phyloP scores from a whole-genome alignment of 2,329 filamentous ascomycete species.

The Ophiobolus disseminans region DNA sequence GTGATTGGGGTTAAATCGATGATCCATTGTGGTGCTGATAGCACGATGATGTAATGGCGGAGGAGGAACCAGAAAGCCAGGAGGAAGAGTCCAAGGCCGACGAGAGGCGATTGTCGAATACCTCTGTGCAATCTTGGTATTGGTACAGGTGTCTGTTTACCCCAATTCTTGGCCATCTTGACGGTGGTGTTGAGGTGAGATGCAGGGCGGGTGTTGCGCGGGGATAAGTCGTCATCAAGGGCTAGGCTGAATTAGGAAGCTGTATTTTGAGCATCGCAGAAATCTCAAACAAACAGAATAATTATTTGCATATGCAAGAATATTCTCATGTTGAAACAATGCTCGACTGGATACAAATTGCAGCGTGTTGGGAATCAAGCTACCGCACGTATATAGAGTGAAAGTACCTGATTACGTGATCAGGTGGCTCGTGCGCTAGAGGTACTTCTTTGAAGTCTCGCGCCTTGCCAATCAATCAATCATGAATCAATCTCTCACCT shows the following conservation, averaged over 20 bases:
- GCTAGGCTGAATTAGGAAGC: constrained; percentile 10
- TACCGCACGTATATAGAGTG: no score
- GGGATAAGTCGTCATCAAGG: constrained; percentile 6
- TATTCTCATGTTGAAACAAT: no score
- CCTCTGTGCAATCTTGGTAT: constrained; percentile 4
- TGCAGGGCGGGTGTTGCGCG: constrained; percentile 3
- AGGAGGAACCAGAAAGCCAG: constrained; percentile 16
- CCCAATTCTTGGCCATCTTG: constrained; percentile 23
- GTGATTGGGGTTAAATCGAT: constrained; percentile 8
- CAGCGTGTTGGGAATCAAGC: no score
- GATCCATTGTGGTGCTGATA: constrained; percentile 16
- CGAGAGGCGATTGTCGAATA: constrained; percentile 1
- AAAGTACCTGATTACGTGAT: no score
- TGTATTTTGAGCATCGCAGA: no score
- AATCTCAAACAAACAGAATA: no score
- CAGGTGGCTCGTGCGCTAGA: no score
- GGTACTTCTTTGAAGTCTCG: no score
- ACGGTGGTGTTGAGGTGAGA: constrained; percentile 4
- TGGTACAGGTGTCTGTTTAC: constrained; percentile 5
- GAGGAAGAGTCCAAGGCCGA: constrained; percentile 13
- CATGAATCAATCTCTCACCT: no score
- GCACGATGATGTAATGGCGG: constrained; percentile 19
- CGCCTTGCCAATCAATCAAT: no score
- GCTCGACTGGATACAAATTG: no score
- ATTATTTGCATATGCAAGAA: no score